Evolutionary conservation across 345 rosid genomes (phyloP).

Genomic region (Hirschfeldia incana): DNA sequence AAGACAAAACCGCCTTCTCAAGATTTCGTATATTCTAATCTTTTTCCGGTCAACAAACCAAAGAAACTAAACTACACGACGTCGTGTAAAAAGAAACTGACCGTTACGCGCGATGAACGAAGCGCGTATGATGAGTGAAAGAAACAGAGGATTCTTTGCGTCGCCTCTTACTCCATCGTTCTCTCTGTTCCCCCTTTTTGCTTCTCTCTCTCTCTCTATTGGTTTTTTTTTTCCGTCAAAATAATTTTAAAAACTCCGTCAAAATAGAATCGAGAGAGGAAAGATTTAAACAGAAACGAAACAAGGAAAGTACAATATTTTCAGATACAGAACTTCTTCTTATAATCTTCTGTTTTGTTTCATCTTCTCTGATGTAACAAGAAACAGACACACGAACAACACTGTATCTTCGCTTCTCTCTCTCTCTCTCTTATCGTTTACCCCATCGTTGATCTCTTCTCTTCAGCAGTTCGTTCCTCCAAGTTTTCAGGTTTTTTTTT

Average conservation of each 20-base stretch:
- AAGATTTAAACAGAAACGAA: neutral
- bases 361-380: conserved; percentile 6
- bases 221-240: conserved; percentile 26
- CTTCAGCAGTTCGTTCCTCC: conserved; percentile 28
- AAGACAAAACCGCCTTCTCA: no score
- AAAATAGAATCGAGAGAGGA: neutral
- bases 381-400: conserved; percentile 8
- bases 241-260: conserved; percentile 3
- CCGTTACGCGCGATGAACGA: neutral
- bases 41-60: no score
- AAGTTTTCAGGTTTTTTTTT: conserved; percentile 33
- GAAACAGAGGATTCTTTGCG: conserved; percentile 46
- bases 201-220: no score
- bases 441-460: conserved; percentile 38
- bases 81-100: neutral
- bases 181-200: conserved; percentile 37
- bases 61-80: no score
- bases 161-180: conserved; percentile 49
- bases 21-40: no score
- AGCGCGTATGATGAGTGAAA: conserved; percentile 19
- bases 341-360: neutral
- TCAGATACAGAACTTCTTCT: no score
- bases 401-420: neutral
- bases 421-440: conserved; percentile 29
- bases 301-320: conserved; percentile 20